Conservation (phyloP, 2,329 filamentous ascomycete species). For the Dendryphion nanum region DNA sequence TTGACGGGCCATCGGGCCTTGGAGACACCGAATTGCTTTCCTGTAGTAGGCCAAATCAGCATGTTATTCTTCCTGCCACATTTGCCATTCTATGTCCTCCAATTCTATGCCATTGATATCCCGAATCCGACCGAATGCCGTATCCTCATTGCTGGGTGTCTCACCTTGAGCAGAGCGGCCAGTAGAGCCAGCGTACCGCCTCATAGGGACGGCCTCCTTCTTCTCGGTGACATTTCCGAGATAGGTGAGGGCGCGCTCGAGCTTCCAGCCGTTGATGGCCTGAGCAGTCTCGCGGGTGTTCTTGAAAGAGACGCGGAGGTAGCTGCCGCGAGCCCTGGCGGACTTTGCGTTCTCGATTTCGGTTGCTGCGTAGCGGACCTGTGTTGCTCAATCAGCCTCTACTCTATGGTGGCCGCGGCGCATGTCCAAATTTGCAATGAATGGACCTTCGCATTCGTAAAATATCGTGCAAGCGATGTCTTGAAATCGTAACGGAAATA, state of each 20-base stretch:
- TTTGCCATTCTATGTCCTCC: too few relatives aligned
- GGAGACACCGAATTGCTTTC: constrained; percentile 98
- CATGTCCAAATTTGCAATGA: too few relatives aligned
- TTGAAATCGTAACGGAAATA: constrained; percentile 36
- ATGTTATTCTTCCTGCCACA: background rate
- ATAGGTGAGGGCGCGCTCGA: constrained; percentile 91
- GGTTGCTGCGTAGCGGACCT: constrained; percentile 41
- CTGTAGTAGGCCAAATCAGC: constrained; percentile 50
- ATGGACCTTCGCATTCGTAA: background rate
- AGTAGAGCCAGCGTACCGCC: constrained; percentile 93
- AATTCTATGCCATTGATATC: too few relatives aligned
- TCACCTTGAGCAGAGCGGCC: constrained; percentile 97
- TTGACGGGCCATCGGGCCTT: constrained; percentile 99
- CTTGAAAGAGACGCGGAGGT: constrained; percentile 99
- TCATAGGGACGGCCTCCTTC: constrained; percentile 97
- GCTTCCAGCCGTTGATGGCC: constrained; percentile 99
- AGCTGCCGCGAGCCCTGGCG: constrained; percentile 96
- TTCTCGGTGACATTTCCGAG: constrained; percentile 97
- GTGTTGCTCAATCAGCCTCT: constrained; percentile 63
- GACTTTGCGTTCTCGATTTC: constrained; percentile 54
- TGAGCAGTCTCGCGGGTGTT: constrained; percentile 99
- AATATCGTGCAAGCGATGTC: too few relatives aligned
- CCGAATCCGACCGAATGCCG: too few relatives aligned
- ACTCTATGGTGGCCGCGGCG: too few relatives aligned
- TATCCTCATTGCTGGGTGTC: too few relatives aligned